Percentiles rank a stretch among this genome's conserved stretches.
These are phyloP conservation scores for Daldinia eschscholtzii DNA, from an alignment of 2,329 filamentous ascomycete genomes.

Conservation along the genomic window DNA sequence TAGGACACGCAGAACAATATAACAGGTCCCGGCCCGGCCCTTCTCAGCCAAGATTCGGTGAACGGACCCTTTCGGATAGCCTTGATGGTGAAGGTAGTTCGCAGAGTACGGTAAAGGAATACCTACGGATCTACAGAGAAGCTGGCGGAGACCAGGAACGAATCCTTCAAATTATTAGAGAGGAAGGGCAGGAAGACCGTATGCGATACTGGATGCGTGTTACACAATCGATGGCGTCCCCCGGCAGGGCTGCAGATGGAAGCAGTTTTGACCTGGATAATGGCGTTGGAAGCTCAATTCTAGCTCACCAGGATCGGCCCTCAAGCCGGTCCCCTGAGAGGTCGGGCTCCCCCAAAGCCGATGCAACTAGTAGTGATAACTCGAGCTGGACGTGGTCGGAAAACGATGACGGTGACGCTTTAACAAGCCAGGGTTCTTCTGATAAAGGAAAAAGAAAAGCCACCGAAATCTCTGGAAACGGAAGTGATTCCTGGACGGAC, in stretches of 20 bases:
- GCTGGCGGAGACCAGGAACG: constrained; percentile 70
- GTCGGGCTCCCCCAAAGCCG: constrained; percentile 39
- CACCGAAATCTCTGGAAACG: constrained; percentile 13
- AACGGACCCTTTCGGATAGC: constrained; percentile 4
- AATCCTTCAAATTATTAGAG: constrained; percentile 71
- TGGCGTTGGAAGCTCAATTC: background rate
- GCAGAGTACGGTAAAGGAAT: constrained; percentile 57
- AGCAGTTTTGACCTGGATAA: constrained; percentile 11
- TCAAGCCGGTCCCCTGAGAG: constrained; percentile 26
- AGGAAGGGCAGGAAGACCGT: constrained; percentile 69
- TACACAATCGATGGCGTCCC: constrained; percentile 56
- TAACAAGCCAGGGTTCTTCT: constrained; percentile 19
- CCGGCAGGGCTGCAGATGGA: constrained; percentile 15
- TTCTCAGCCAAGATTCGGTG: constrained; percentile 9
- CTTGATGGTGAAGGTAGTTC: constrained; percentile 28
- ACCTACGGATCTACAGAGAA: constrained; percentile 68
- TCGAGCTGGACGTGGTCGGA: constrained; percentile 51
- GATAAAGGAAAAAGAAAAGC: constrained; percentile 43
- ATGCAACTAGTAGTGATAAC: constrained; percentile 44
- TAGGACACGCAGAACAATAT: constrained; percentile 11
- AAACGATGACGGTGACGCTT: constrained; percentile 43
- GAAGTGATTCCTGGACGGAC: constrained; percentile 20
- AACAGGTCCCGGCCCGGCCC: constrained; percentile 5
- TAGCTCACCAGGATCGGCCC: constrained; percentile 10
- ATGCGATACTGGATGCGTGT: constrained; percentile 71